phyloP scores from a whole-genome alignment of 2,329 filamentous ascomycete genomes.

The Stemphylium beticola region DNA sequence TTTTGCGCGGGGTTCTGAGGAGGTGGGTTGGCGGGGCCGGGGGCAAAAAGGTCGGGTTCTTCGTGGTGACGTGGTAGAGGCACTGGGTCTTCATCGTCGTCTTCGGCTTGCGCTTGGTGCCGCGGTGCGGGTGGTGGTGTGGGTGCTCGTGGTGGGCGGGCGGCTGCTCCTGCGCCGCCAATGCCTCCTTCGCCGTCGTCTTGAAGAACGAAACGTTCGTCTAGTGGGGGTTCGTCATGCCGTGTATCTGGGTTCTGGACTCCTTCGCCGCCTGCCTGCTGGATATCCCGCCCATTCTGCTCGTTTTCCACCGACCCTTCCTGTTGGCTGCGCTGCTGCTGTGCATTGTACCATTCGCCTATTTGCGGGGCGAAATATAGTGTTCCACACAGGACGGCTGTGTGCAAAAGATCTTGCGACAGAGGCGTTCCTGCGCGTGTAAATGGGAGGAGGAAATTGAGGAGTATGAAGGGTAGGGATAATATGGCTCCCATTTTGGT shows the following conservation, averaged over 20 bases:
- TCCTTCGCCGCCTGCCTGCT: background rate
- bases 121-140: slow-evolving; percentile 31
- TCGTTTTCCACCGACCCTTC: background rate
- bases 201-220: slow-evolving; percentile 35
- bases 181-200: slow-evolving; percentile 24
- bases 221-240: slow-evolving; percentile 28
- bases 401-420: slow-evolving; percentile 55
- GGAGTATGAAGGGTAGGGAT: slow-evolving; percentile 32
- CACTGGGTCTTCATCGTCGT: slow-evolving; percentile 4
- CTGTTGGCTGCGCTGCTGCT: slow-evolving; percentile 13
- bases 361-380: slow-evolving; percentile 57
- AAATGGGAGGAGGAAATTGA: slow-evolving; percentile 57
- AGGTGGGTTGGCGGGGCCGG: slow-evolving; percentile 43
- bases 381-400: slow-evolving; percentile 51
- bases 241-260: background rate
- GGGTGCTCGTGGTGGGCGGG: slow-evolving; percentile 27
- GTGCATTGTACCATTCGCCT: slow-evolving; percentile 47
- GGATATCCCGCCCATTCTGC: background rate
- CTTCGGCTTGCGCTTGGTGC: slow-evolving; percentile 10
- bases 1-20: slow-evolving; percentile 16
- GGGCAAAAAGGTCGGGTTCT: slow-evolving; percentile 22
- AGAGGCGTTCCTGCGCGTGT: slow-evolving; percentile 56
- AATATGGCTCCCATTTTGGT: slow-evolving; percentile 39
- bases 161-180: background rate
- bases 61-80: background rate